phyloP scores from a whole-genome alignment of 2,329 filamentous ascomycete genomes.

The Sporothrix schenckii region DNA sequence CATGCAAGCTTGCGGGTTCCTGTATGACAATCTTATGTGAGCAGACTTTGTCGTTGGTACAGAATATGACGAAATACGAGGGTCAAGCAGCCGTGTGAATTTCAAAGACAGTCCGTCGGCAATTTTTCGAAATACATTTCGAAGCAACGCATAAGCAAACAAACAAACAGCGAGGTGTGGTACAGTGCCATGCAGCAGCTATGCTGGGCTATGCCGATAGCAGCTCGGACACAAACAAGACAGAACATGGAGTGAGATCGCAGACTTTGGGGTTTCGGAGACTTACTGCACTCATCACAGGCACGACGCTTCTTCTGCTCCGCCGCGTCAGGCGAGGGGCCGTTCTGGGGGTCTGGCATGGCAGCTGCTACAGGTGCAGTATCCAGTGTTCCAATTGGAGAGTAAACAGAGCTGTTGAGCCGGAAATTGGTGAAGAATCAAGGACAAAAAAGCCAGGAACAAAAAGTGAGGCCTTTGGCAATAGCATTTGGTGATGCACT shows the following conservation, averaged over 20 bases:
- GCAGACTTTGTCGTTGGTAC: not conserved
- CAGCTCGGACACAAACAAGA: not conserved
- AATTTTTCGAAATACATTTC: not conserved
- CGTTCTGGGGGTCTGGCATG: not conserved
- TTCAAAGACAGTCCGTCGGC: not conserved
- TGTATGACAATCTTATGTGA: slow-evolving; percentile 39
- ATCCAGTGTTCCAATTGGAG: not conserved
- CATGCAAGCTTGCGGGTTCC: slow-evolving; percentile 67
- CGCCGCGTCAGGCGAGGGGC: slow-evolving; percentile 5
- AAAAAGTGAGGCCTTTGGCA: not conserved
- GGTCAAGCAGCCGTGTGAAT: not conserved
- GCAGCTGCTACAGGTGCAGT: not conserved
- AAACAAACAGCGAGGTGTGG: not conserved
- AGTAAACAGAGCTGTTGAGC: not conserved
- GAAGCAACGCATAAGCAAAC: not conserved
- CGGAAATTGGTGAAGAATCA: not conserved
- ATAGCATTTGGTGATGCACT: slow-evolving; percentile 14
- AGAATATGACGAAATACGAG: not conserved
- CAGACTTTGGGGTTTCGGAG: slow-evolving; percentile 1
- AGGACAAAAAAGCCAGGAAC: too few species aligned
- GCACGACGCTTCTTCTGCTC: slow-evolving; percentile 57
- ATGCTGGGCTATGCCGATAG: not conserved
- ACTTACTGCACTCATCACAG: slow-evolving; percentile 69
- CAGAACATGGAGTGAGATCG: slow-evolving; percentile 9
- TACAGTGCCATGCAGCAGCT: not conserved